Conservation (phyloP, 805 yeast species). For the Schwanniomyces polymorphus region DNA sequence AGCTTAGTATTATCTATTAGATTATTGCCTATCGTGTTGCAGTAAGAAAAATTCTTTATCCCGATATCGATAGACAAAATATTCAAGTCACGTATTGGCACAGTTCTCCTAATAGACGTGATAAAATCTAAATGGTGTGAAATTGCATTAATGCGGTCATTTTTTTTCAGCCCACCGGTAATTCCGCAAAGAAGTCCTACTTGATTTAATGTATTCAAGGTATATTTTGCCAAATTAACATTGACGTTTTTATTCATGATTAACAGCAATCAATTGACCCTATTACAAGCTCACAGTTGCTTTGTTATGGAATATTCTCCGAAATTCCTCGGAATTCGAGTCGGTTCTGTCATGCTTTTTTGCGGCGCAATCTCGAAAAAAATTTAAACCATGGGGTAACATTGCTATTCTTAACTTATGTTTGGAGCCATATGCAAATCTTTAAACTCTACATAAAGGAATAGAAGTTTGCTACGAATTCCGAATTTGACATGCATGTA, state of each 20-base stretch:
- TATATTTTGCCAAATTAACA: conserved; percentile 4
- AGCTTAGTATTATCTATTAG: neutral
- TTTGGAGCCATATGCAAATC: no score
- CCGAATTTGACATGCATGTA: neutral
- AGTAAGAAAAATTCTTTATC: conserved; percentile 40
- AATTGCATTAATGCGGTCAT: conserved; percentile 9
- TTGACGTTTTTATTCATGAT: neutral
- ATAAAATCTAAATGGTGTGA: conserved; percentile 7
- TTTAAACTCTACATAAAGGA: no score
- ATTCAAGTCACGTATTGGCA: conserved; percentile 7
- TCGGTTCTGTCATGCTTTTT: neutral
- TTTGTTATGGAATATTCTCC: neutral
- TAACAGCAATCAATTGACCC: neutral
- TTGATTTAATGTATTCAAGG: conserved; percentile 10
- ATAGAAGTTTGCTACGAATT: neutral
- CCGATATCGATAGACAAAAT: conserved; percentile 40
- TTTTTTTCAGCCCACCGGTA: conserved; percentile 15
- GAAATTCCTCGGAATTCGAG: neutral
- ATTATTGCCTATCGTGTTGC: conserved; percentile 14
- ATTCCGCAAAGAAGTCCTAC: conserved; percentile 19
- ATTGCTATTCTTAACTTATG: neutral
- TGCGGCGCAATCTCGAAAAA: neutral
- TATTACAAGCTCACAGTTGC: neutral
- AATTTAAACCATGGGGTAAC: neutral
- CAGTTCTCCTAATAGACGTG: neutral